Percentiles rank a stretch among this genome's conserved stretches.
phyloP scores from a whole-genome alignment of 768 basidiomycete genomes.

The Pleurotus giganteus region DNA sequence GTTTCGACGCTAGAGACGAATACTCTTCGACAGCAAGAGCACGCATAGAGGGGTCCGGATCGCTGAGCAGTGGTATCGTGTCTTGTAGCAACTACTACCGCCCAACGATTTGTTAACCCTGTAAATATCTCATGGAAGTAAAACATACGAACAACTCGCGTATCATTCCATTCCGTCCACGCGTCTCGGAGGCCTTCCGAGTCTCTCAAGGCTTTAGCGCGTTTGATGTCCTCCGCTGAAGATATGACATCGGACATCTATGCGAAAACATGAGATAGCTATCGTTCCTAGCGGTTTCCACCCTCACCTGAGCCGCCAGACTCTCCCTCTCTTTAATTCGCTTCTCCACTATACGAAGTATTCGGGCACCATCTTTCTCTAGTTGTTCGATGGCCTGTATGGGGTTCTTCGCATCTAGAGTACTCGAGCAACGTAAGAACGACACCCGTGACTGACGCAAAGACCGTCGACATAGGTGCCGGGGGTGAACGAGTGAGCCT shows the following conservation, averaged over 20 bases:
- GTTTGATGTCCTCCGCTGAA: constrained; percentile 52
- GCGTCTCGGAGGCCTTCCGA: constrained; percentile 63
- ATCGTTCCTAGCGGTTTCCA: not conserved
- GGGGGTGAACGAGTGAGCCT: not conserved
- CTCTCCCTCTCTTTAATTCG: constrained; percentile 49
- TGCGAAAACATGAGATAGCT: constrained; percentile 9
- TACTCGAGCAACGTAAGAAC: not conserved
- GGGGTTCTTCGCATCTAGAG: not conserved
- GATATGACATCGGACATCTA: constrained; percentile 56
- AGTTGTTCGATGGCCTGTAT: constrained; percentile 14
- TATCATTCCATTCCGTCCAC: constrained; percentile 64
- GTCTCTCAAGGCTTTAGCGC: constrained; percentile 65
- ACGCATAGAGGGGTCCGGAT: constrained; percentile 76
- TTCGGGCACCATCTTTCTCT: constrained; percentile 44
- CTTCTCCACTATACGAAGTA: constrained; percentile 53
- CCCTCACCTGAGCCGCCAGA: constrained; percentile 42
- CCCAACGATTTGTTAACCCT: constrained; percentile 13
- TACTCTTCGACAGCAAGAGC: constrained; percentile 72
- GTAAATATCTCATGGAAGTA: not conserved
- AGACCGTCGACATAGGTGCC: not conserved
- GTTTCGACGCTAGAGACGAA: constrained; percentile 34
- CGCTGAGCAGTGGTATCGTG: constrained; percentile 58
- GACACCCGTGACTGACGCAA: not conserved
- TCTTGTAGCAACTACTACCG: constrained; percentile 64
- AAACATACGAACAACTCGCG: constrained; percentile 47